Evolutionary conservation across 345 rosid species (phyloP).

Genomic region (Boechera retrofracta): DNA sequence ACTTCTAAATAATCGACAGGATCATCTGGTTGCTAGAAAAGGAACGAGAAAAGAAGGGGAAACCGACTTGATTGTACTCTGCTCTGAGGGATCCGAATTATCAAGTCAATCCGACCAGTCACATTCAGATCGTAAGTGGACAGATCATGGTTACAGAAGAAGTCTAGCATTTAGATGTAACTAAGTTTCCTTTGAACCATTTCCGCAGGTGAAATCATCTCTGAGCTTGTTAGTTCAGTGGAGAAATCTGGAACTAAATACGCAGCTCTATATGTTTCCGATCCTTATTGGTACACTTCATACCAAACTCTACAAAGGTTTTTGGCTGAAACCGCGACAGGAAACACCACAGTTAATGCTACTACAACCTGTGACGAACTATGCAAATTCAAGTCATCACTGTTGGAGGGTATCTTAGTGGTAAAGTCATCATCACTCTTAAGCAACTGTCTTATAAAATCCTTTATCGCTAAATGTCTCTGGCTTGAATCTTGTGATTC

Average conservation of each 20-base stretch:
- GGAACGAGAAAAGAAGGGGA: conserved; percentile 59
- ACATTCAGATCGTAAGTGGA: conserved; percentile 60
- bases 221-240: conserved; percentile 62
- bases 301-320: conserved; percentile 61
- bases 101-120: conserved; percentile 46
- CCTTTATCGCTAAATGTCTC: background rate
- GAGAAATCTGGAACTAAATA: conserved; percentile 66
- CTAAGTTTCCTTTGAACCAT: conserved; percentile 19
- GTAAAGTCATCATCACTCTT: conserved; percentile 53
- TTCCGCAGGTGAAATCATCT: conserved; percentile 60
- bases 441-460: background rate
- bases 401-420: conserved; percentile 75
- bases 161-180: background rate
- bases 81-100: conserved; percentile 55
- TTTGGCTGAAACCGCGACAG: conserved; percentile 60
- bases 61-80: conserved; percentile 71
- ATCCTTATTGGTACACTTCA: conserved; percentile 65
- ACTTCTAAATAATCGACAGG: background rate
- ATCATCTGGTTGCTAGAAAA: conserved; percentile 54
- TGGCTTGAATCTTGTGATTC: conserved; percentile 2
- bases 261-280: conserved; percentile 71
- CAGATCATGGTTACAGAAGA: conserved; percentile 10
- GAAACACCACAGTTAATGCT: conserved; percentile 48
- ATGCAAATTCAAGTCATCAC: conserved; percentile 79
- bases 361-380: conserved; percentile 64